Conservation (phyloP, 345 rosid species). For the Aethionema arabicum region DNA sequence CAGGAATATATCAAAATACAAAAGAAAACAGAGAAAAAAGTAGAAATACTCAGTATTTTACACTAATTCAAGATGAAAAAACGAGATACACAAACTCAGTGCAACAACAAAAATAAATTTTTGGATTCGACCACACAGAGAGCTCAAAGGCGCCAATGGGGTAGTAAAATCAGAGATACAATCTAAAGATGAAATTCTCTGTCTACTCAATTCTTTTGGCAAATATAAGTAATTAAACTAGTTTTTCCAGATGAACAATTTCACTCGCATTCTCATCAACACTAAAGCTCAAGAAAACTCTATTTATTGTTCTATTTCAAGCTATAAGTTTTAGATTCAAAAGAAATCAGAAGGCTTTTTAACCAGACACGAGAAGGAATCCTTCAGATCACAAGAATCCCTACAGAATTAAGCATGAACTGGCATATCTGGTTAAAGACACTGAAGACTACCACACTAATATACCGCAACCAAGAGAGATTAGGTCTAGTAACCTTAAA, state of each 20-base stretch:
- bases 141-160: neutral
- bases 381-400: neutral
- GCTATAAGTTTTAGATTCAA: neutral
- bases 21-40: neutral
- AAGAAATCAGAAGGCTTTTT: neutral
- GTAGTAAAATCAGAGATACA: too few relatives aligned
- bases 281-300: too few relatives aligned
- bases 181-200: too few relatives aligned
- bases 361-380: neutral
- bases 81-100: neutral
- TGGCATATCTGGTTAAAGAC: neutral
- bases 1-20: neutral
- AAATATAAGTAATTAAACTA: too few relatives aligned
- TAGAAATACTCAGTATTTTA: neutral
- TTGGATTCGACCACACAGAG: neutral
- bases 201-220: too few relatives aligned
- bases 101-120: neutral
- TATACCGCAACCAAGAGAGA: too few relatives aligned
- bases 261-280: neutral
- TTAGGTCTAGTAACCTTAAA: too few relatives aligned
- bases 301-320: neutral
- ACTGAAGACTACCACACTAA: too few relatives aligned
- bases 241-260: neutral
- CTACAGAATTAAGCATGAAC: neutral
- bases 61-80: neutral